Conservation (phyloP, 352 stramenopile species). For the Bremia lactucae region DNA sequence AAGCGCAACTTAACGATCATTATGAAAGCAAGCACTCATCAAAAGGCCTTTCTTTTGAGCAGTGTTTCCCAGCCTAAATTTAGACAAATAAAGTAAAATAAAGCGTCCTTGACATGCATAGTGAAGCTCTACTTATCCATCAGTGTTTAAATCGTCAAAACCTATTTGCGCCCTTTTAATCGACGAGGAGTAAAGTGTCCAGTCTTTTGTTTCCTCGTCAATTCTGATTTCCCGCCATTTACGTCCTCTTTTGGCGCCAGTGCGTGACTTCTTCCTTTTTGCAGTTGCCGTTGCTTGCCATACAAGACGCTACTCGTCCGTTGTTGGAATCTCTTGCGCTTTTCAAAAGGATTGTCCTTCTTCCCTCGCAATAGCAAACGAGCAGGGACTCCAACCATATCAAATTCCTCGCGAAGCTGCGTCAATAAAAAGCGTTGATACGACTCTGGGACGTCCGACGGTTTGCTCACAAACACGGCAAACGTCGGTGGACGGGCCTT, state of each 20-base stretch:
- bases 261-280: slow-evolving; percentile 1
- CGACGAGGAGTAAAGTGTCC: slow-evolving; percentile 31
- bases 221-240: slow-evolving; percentile 9
- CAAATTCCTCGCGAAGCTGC: slow-evolving; percentile 75
- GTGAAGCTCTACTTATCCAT: slow-evolving; percentile 14
- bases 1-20: slow-evolving; percentile 65
- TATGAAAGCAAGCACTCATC: slow-evolving; percentile 69
- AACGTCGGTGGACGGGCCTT: slow-evolving; percentile 77
- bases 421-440: slow-evolving; percentile 72
- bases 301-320: slow-evolving; percentile 51
- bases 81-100: slow-evolving; percentile 2
- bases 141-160: too few relatives aligned
- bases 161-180: too few relatives aligned
- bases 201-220: slow-evolving; percentile 33
- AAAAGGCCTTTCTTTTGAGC: slow-evolving; percentile 67
- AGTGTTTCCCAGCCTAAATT: slow-evolving; percentile 51
- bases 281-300: slow-evolving; percentile 38
- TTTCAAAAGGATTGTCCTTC: slow-evolving; percentile 76
- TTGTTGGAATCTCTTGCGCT: slow-evolving; percentile 76
- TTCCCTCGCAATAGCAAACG: slow-evolving; percentile 66
- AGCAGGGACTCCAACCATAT: slow-evolving; percentile 74
- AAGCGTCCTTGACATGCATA: too few relatives aligned
- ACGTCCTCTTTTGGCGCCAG: too few relatives aligned
- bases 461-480: slow-evolving; percentile 75
- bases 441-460: slow-evolving; percentile 55